Evolutionary conservation across 768 basidiomycete genomes (phyloP).

Genomic region (Termitomyces sp.): DNA sequence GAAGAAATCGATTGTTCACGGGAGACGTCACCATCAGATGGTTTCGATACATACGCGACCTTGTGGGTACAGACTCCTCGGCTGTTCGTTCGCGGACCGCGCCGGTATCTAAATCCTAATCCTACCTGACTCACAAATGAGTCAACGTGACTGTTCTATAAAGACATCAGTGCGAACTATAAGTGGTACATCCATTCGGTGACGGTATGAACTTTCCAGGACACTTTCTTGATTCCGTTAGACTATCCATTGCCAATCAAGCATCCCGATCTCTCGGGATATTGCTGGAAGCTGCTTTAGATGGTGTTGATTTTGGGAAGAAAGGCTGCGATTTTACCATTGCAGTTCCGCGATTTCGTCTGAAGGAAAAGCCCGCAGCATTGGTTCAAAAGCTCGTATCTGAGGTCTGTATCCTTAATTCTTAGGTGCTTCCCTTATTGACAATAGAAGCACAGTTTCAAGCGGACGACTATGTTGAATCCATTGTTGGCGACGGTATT

Average conservation of each 20-base stretch:
- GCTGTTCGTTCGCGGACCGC: no score
- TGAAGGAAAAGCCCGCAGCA: conserved; percentile 3
- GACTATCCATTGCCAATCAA: conserved; percentile 2
- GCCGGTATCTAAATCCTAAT: no score
- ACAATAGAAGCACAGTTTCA: neutral
- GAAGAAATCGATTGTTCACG: neutral
- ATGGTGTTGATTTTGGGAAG: conserved; percentile 83
- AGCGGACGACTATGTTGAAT: conserved; percentile 4
- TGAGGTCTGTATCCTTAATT: neutral
- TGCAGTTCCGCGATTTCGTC: conserved; percentile 54
- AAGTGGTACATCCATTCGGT: no score
- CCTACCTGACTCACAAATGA: no score
- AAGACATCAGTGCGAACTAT: no score
- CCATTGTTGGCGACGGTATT: conserved; percentile 5
- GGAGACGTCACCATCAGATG: neutral
- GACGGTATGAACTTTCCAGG: neutral
- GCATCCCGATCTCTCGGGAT: neutral
- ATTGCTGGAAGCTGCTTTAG: conserved; percentile 10
- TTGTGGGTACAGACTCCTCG: no score
- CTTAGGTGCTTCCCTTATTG: no score
- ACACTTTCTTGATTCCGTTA: neutral
- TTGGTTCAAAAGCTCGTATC: conserved; percentile 4
- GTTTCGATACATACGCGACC: no score
- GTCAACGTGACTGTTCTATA: no score
- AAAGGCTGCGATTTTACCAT: conserved; percentile 90